Conservation (phyloP, 371 early-diverging fungal species). For the Syncephalastrum racemosum region DNA sequence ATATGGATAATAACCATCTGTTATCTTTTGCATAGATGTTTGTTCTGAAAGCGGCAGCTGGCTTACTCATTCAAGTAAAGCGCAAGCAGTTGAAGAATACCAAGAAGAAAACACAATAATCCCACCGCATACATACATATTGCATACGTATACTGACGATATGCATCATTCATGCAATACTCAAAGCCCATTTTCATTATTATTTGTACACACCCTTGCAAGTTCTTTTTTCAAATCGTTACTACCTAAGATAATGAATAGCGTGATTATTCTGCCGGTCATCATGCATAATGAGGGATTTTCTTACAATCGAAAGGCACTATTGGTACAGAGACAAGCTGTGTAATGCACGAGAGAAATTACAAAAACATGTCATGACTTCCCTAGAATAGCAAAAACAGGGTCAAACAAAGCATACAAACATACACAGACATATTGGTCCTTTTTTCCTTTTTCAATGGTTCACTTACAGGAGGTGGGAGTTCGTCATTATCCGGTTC, state of each 20-base stretch:
- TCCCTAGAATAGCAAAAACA: constrained; percentile 34
- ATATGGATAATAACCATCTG: too few relatives aligned
- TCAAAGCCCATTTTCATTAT: constrained; percentile 41
- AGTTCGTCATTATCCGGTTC: constrained; percentile 83
- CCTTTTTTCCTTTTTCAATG: neutral
- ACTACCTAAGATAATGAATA: constrained; percentile 16
- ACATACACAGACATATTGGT: neutral
- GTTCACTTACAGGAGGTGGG: constrained; percentile 65
- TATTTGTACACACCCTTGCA: constrained; percentile 34
- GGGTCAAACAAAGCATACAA: neutral
- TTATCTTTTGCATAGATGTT: constrained; percentile 25
- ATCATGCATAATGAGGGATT: too few relatives aligned
- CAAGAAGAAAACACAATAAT: constrained; percentile 56
- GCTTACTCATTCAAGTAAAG: constrained; percentile 28
- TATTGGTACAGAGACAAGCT: too few relatives aligned
- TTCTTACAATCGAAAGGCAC: too few relatives aligned
- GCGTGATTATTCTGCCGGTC: too few relatives aligned
- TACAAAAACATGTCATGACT: constrained; percentile 70
- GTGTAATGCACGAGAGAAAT: neutral
- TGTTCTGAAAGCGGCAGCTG: constrained; percentile 27
- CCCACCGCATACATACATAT: constrained; percentile 30
- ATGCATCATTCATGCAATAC: neutral
- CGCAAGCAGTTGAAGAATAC: constrained; percentile 27
- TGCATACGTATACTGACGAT: neutral
- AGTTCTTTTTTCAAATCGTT: neutral